Conservation (phyloP, 164 flowering plant species). For the Nymphaea colorata region DNA sequence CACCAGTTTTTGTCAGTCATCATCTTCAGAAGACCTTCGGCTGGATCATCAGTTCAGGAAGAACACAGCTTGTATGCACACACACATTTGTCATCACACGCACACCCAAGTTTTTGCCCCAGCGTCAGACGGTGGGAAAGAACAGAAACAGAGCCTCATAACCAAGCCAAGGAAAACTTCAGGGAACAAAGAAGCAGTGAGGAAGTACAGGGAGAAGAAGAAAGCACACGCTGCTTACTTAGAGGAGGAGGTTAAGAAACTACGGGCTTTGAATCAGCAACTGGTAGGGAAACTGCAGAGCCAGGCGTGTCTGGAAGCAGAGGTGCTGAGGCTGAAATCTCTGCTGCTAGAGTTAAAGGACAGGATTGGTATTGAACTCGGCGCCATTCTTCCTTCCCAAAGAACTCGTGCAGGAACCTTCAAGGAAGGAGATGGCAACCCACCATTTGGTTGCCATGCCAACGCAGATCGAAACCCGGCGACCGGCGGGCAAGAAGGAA, state of each 20-base stretch:
- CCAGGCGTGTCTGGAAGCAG: slow-evolving; percentile 46
- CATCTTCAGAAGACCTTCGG: no score
- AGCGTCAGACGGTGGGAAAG: slow-evolving; percentile 17
- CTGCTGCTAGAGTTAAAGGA: slow-evolving; percentile 39
- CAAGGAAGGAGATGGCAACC: slow-evolving; percentile 26
- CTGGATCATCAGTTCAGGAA: no score
- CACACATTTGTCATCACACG: slow-evolving; percentile 59
- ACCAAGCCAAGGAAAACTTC: slow-evolving; percentile 25
- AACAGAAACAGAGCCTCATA: slow-evolving; percentile 5
- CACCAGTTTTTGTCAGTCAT: no score
- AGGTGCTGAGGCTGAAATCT: slow-evolving; percentile 35
- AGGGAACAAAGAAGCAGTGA: slow-evolving; percentile 62
- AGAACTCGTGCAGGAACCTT: slow-evolving; percentile 21
- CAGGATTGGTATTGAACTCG: slow-evolving; percentile 45
- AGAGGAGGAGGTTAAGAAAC: slow-evolving; percentile 53
- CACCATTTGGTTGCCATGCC: slow-evolving; percentile 8
- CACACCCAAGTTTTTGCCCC: slow-evolving; percentile 43
- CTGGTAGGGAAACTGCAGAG: slow-evolving; percentile 41
- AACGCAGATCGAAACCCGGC: slow-evolving; percentile 12
- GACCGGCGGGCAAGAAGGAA: slow-evolving; percentile 12
- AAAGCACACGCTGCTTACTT: slow-evolving; percentile 56
- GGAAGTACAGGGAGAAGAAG: slow-evolving; percentile 76
- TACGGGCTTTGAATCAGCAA: slow-evolving; percentile 42
- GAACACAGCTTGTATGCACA: slow-evolving; percentile 16
- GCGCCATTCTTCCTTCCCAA: slow-evolving; percentile 25